A percentile compares a stretch with the other conserved stretches of the same genome.
Conservation (phyloP, 176 grass and related monocot species). For the Raddia distichophylla region DNA sequence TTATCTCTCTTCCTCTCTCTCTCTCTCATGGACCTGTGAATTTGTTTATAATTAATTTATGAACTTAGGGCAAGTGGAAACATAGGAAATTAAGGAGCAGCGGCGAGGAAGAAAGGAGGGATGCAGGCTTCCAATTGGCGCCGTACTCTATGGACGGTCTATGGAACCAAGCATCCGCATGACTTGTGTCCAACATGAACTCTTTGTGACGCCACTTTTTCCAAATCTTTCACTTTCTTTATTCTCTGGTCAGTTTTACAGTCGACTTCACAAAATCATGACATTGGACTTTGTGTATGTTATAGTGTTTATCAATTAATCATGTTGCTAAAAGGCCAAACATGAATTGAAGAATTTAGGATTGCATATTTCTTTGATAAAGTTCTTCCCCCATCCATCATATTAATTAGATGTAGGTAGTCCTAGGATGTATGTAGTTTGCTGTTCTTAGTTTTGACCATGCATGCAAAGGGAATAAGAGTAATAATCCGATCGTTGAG, state of each 20-base stretch:
- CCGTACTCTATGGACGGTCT: not conserved
- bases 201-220: not conserved
- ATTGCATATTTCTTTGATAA: not conserved
- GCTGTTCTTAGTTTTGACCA: not conserved
- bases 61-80: conserved; percentile 11
- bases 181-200: not conserved
- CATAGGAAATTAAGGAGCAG: not conserved
- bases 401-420: not conserved
- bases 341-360: not conserved
- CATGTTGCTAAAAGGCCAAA: not conserved
- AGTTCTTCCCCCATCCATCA: not conserved
- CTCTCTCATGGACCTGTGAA: not conserved
- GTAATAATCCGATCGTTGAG: too few species aligned
- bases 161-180: not conserved
- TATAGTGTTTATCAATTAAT: not conserved
- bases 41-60: not conserved
- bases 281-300: not conserved
- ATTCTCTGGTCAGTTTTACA: not conserved
- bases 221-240: not conserved
- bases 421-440: not conserved
- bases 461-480: not conserved
- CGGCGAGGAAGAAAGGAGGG: not conserved
- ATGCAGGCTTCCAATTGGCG: conserved; percentile 8
- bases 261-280: not conserved
- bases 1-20: conserved; percentile 1